Evolutionary conservation across 352 stramenopile species (phyloP), one percentile per base, ranked within the genome.

Genomic region (Blastocystis sp.): DNA sequence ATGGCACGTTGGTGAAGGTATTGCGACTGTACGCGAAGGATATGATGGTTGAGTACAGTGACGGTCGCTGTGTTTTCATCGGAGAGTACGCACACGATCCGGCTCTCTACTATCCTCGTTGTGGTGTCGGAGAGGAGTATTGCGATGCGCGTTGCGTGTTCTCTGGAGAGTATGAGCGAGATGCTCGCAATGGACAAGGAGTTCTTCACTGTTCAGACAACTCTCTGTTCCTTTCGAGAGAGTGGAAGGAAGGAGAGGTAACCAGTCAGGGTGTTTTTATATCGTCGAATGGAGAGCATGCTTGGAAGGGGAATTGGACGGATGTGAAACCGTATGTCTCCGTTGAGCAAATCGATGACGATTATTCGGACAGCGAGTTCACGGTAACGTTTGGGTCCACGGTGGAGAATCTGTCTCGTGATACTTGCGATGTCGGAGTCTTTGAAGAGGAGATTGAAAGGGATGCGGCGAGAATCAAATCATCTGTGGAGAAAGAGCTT

Each of bases 251-350:
- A n/a, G 63, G 63, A 21, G n/a, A 51, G 38, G 40, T 75, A 27
- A 24, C 38, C 16, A 32, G 63, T 18, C 24, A 51, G 18, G 63
- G 63, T 11, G 40, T 75, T n/a, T n/a, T 75, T 9, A 2, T 54
- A 54, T 75, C 29, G 40, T 53, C 1, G 40, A 75, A 27, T 48
- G 38, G 63, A 32, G 4, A 34, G n/a, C 16, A 46, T 75, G 29
- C 24, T 75, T 75, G 63, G 36, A 51, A 54, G 63, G 63, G n/a
- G 63, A 75, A 75, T 75, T 21, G 63, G 32, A 53, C 2, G 34
- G 46, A n/a, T n/a, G n/a, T n/a, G n/a, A n/a, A n/a, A n/a, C n/a
- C n/a, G n/a, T n/a, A n/a, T n/a, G n/a, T n/a, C n/a, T n/a, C n/a
- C n/a, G n/a, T n/a, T n/a, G n/a, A n/a, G n/a, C n/a, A n/a, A n/a